Evolutionary conservation across 805 yeast genomes (phyloP), one percentile per base, ranked within the genome.

Genomic region (Candida alai): DNA sequence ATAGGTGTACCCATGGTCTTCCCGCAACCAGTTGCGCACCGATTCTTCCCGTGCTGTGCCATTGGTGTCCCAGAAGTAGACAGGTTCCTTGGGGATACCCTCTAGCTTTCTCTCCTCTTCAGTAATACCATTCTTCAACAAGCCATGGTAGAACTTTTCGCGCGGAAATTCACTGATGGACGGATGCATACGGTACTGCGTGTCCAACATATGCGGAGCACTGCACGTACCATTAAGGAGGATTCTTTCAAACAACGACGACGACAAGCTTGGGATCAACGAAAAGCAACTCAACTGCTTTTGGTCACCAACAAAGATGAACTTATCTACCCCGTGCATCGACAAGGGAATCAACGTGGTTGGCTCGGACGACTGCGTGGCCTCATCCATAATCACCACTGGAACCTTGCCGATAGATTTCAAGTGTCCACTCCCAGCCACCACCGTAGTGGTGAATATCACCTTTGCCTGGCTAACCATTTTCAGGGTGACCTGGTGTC

Each of bases 321-420:
- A 76, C 46, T 74, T 78, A 34, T 73, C 73, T 32, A 80, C 78
- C 11, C 83, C 84, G 3, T 77, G 73, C 66, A 80, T 72, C 5
- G 84, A 78, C 40, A 82, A 58, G 8, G 89, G 88, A 36, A 82
- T 82, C 42, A 82, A 62, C 0, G 86, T 76, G 1, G 78, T 65
- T 5, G 87, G 83, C 44, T 82, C 90, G 0, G 86, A 76, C 0
- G 88, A 78, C 46, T 81, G 88, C 0, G 88, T 81, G 4, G 85
- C 74, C 58, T 82, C 89, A 60, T 82, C 89, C 83, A 82, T 78
- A 20, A 82, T 80, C 5, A 82, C 83, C 2, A 78, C 78, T 1
- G 86, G 86, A 42, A 73, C 53, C 43, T 67, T 71, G 24, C 66
- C 62, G 7, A 80, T 60, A 10, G 71, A 63, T 45, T 78, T 79